A percentile compares a stretch with the other conserved stretches of the same genome.
phyloP scores from a whole-genome alignment of 495 filamentous ascomycete species.

The Aspergillus indologenus region DNA sequence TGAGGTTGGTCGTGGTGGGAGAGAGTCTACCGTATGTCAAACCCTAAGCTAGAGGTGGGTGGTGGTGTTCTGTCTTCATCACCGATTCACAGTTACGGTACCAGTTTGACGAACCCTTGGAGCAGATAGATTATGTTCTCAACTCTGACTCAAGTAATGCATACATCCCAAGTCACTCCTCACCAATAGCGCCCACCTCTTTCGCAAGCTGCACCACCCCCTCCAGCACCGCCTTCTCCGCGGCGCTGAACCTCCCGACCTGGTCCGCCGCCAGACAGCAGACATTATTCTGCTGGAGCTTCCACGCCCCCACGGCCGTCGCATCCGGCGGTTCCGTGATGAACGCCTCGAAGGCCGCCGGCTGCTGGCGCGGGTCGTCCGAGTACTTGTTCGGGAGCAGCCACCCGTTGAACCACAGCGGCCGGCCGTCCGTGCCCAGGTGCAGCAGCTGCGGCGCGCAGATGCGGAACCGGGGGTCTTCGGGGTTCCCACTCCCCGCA shows the following conservation, averaged over 20 bases:
- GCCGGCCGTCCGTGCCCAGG: conserved; percentile 20
- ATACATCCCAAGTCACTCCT: too few species aligned
- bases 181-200: too few species aligned
- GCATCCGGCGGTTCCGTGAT: conserved; percentile 11
- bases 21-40: too few species aligned
- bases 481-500: neutral
- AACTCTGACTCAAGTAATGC: too few species aligned
- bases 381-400: conserved; percentile 25
- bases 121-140: too few species aligned
- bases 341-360: conserved; percentile 17
- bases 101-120: too few species aligned
- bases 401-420: conserved; percentile 37
- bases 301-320: conserved; percentile 13
- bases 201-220: conserved; percentile 8
- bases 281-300: conserved; percentile 11
- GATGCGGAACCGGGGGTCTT: too few species aligned
- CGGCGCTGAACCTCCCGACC: neutral
- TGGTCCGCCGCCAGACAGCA: conserved; percentile 16
- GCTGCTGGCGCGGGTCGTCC: neutral
- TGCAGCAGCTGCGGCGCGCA: conserved; percentile 29
- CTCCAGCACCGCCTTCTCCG: conserved; percentile 9
- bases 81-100: too few species aligned
- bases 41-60: too few species aligned
- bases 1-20: too few species aligned
- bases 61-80: too few species aligned